Percentiles rank a stretch among this genome's conserved stretches.
Evolutionary conservation across 1,284 basidiomycete species (phyloP).

Genomic region (Tilletiopsis washingtonensis): DNA sequence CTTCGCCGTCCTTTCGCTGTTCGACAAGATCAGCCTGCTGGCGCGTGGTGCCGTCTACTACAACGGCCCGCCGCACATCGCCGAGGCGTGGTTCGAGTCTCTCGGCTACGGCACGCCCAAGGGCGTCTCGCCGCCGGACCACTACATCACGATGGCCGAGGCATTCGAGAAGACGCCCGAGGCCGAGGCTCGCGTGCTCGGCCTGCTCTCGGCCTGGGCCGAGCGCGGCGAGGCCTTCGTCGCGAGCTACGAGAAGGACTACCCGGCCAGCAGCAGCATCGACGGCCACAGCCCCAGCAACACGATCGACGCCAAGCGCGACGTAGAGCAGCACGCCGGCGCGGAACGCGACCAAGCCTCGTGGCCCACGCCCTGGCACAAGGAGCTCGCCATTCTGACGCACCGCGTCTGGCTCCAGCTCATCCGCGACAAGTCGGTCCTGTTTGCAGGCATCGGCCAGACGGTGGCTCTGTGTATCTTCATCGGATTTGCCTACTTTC

Average conservation of each 20-base stretch:
- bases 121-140: slow-evolving; percentile 10
- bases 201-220: slow-evolving; percentile 18
- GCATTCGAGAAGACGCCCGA: slow-evolving; percentile 27
- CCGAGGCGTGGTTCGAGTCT: slow-evolving; percentile 1
- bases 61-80: slow-evolving; percentile 7
- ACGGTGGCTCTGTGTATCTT: slow-evolving; percentile 20
- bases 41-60: slow-evolving; percentile 10
- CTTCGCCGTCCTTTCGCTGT: slow-evolving; percentile 2
- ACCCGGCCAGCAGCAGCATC: slow-evolving; percentile 1
- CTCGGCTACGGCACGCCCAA: slow-evolving; percentile 6
- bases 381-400: slow-evolving; percentile 20
- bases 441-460: slow-evolving; percentile 5
- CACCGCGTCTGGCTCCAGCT: slow-evolving; percentile 20
- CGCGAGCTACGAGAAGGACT: too few species aligned
- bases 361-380: slow-evolving; percentile 26
- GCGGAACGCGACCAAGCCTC: too few species aligned
- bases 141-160: slow-evolving; percentile 13
- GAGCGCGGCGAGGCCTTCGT: slow-evolving; percentile 2
- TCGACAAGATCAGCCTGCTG: slow-evolving; percentile 6
- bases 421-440: slow-evolving; percentile 15
- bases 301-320: slow-evolving; percentile 11
- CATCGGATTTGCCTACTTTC: slow-evolving; percentile 29
- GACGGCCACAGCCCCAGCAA: slow-evolving; percentile 10
- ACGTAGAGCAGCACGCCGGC: slow-evolving; percentile 6
- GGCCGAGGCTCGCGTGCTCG: slow-evolving; percentile 16